phyloP scores from a whole-genome alignment of 495 filamentous ascomycete species.

The Neohortaea acidophila region DNA sequence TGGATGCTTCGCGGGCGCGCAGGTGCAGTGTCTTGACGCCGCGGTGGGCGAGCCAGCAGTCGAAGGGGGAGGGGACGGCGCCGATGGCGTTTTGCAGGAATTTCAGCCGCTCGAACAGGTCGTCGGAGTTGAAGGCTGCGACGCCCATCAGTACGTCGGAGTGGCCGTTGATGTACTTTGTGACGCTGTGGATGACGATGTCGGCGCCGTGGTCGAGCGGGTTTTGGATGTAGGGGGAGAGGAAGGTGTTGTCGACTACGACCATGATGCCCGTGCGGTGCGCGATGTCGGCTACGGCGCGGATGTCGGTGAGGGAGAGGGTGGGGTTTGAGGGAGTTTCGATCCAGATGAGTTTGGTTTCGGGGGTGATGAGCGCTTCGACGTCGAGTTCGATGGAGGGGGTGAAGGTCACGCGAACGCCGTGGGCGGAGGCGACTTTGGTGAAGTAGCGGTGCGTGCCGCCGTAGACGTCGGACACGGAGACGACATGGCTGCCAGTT shows the following conservation, averaged over 20 bases:
- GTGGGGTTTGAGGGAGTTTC: conserved; percentile 93
- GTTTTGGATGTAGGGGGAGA: conserved; percentile 92
- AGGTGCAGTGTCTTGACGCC: conserved; percentile 95
- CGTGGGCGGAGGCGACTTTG: conserved; percentile 86
- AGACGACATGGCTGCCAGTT: conserved; percentile 82
- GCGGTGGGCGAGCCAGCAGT: conserved; percentile 97
- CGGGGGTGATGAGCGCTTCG: conserved; percentile 62
- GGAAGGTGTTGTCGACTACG: conserved; percentile 97
- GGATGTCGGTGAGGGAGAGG: conserved; percentile 78
- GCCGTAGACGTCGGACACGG: conserved; percentile 92
- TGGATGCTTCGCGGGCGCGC: conserved; percentile 66
- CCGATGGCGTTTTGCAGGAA: conserved; percentile 98
- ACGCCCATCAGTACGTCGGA: conserved; percentile 96
- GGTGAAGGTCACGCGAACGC: conserved; percentile 86
- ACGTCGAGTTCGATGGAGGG: conserved; percentile 80
- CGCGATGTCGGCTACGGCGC: conserved; percentile 61
- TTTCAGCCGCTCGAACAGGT: conserved; percentile 55
- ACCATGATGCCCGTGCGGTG: conserved; percentile 83
- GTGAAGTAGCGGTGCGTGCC: conserved; percentile 98
- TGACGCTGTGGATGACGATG: conserved; percentile 98
- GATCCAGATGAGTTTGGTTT: conserved; percentile 96
- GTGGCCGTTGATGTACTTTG: conserved; percentile 99
- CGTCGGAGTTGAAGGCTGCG: conserved; percentile 82
- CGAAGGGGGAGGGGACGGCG: conserved; percentile 84
- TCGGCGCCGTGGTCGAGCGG: conserved; percentile 90